Conservation (phyloP, 2,329 filamentous ascomycete species). For the Diaporthe helianthi region DNA sequence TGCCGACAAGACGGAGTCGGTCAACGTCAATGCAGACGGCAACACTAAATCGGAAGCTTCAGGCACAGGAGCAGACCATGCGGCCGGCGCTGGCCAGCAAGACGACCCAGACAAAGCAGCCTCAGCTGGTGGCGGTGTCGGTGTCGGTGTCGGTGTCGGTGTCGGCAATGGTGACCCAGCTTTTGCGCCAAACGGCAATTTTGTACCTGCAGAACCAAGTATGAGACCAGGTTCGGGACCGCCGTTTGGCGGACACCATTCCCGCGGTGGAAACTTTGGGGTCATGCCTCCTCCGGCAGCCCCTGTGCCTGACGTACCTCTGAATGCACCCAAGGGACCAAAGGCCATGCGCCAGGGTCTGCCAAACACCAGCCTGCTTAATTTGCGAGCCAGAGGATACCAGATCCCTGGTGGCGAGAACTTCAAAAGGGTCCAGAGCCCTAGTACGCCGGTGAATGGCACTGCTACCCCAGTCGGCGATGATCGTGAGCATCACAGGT, state of each 20-base stretch:
- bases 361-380: conserved; percentile 79
- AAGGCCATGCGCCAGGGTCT: conserved; percentile 93
- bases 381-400: conserved; percentile 63
- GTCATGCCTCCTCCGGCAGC: conserved; percentile 36
- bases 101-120: conserved; percentile 19
- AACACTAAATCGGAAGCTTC: conserved; percentile 18
- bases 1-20: conserved; percentile 31
- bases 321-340: conserved; percentile 87
- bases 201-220: conserved; percentile 31
- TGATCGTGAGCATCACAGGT: conserved; percentile 45
- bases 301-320: conserved; percentile 53
- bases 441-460: conserved; percentile 34
- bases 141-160: too few species aligned
- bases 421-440: conserved; percentile 43
- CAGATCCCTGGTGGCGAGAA: conserved; percentile 45
- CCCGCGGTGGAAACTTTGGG: conserved; percentile 33
- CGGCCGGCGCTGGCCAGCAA: conserved; percentile 16
- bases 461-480: conserved; percentile 34
- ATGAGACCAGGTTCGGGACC: conserved; percentile 33
- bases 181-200: conserved; percentile 23
- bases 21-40: conserved; percentile 20
- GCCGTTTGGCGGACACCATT: conserved; percentile 23
- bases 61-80: conserved; percentile 12
- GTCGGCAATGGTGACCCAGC: conserved; percentile 19
- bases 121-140: conserved; percentile 35